Evolutionary conservation across 108 stramenopile species (phyloP), one percentile per base, ranked within the genome.

Genomic region (Skeletonema marinoi): DNA sequence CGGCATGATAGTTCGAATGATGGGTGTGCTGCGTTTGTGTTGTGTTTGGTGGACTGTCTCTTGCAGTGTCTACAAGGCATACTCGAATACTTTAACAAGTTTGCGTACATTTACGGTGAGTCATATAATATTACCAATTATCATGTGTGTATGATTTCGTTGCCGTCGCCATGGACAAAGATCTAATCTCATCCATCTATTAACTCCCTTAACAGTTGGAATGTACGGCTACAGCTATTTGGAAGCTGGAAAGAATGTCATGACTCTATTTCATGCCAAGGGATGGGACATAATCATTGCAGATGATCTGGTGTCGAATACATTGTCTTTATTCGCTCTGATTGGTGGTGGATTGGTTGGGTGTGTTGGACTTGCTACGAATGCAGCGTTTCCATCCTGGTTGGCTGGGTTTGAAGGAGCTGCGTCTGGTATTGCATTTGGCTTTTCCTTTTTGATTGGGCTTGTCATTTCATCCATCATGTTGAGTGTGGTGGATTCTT

Each of bases 261-360:
- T 85, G 19, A 85, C 87, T 35, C 73, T 98, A 11, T 98, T 98
- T 77, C 72, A 85, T 30, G 85, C 79, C 58, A 81, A 93, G 32
- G 96, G 96, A 46, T 95, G 94, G 96, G 81, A 88, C 19, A 90
- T 75, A 38, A 93, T 97, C 75, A 92, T 97, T 5, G 86, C 89
- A 11, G 93, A 97, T 84, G 92, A 93, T 46, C 74, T 97, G 25
- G 85, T 93, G 4, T 84, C 87, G 32, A 91, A 88, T 56, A 84
- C 93, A 13, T 70, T 95, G 11, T 70, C 86, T 16, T 81, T 95
- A 86, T 81, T 85, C 33, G 82, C 87, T 56, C 32, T 95, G 19
- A 84, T 87, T 38, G 71, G 71, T 35, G 68, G 87, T 46, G 54
- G 54, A n/a, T 25, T 56, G 1, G 21, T 56, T 0, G 81, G 90